A percentile compares a stretch with the other conserved stretches of the same genome.
phyloP scores from a whole-genome alignment of 2,329 filamentous ascomycete genomes.

The Zalaria obscura region DNA sequence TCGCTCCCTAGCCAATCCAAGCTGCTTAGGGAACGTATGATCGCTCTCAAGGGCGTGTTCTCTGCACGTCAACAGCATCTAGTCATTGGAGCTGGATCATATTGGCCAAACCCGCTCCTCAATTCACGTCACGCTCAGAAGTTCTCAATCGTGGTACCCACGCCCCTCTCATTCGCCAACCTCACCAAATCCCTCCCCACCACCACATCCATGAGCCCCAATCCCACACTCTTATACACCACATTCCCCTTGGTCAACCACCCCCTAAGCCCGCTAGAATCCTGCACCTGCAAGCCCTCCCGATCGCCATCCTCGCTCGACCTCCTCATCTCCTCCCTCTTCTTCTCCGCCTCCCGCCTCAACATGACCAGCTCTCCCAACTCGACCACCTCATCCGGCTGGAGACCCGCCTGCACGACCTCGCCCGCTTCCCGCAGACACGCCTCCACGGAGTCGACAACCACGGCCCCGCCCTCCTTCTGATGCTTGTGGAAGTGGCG shows the following conservation, averaged over 20 bases:
- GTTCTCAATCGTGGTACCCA: slow-evolving; percentile 40
- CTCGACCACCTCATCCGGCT: slow-evolving; percentile 66
- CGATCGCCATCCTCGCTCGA: slow-evolving; percentile 14
- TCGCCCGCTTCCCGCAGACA: slow-evolving; percentile 77
- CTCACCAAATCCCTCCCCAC: slow-evolving; percentile 44
- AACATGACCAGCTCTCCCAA: slow-evolving; percentile 67
- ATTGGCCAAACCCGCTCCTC: too few species aligned
- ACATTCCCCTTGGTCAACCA: slow-evolving; percentile 52
- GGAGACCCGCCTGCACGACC: slow-evolving; percentile 62
- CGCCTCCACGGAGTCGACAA: slow-evolving; percentile 59
- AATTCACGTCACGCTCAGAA: slow-evolving; percentile 21
- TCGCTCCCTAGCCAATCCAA: too few species aligned
- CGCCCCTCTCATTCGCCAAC: slow-evolving; percentile 38
- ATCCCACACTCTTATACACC: slow-evolving; percentile 55
- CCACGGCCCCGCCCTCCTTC: slow-evolving; percentile 42
- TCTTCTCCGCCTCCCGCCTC: slow-evolving; percentile 35
- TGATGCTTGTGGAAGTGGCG: slow-evolving; percentile 52
- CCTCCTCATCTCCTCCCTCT: slow-evolving; percentile 8
- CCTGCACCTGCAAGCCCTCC: slow-evolving; percentile 17
- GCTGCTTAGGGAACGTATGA: too few species aligned
- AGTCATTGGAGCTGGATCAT: too few species aligned
- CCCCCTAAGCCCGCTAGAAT: slow-evolving; percentile 31
- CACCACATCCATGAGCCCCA: slow-evolving; percentile 55
- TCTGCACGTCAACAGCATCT: too few species aligned
- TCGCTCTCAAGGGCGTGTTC: too few species aligned